Evolutionary conservation across 2,329 filamentous ascomycete species (phyloP), one percentile per base, ranked within the genome.

Genomic region (Clonostachys rosea): DNA sequence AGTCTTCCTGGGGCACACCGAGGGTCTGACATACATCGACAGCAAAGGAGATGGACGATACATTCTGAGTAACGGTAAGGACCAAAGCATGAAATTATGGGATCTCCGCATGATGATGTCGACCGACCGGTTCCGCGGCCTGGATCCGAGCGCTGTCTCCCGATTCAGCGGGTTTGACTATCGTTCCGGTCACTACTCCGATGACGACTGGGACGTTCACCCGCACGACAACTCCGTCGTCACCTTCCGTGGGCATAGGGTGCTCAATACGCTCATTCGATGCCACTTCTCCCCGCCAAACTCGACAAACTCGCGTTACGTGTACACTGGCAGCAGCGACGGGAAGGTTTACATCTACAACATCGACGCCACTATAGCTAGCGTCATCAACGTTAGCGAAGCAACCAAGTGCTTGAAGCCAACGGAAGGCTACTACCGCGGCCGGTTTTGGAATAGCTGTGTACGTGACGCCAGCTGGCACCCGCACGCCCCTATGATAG

Each of bases 11-110:
- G 83, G 83, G 4, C 83, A 87, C 56, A 75, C 79, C 46, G 81
- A 86, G 59, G 83, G 83, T 4, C 59, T 87, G 44, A 87, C 83
- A 0, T 86, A 86, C 57, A 76, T 87, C 47, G 83, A 87, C 64
- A 84, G 79, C 64, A 87, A 87, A 59, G 81, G 81, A 45, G 83
- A 87, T 59, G 83, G 83, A 5, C 74, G 83, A 48, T 97, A 97
- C 63, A 87, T 97, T 9, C 79, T 99, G 24, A 91, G 86, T 54
- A 99, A 99, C 58, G 89, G 84, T 51, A 99, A 97, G 62, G 94
- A 99, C 61, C 94, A 97, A 65, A 92, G 86, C 40, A 95, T 95
- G 82, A 97, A 97, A 68, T 77, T 99, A 1, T 99, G 94, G 94
- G 94, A 99, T 64, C 64, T 96, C 47, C 79, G 92, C 45, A 95